phyloP scores from a whole-genome alignment of 1,139 yeast genomes.

The Debaryomycetaceae sp. region DNA sequence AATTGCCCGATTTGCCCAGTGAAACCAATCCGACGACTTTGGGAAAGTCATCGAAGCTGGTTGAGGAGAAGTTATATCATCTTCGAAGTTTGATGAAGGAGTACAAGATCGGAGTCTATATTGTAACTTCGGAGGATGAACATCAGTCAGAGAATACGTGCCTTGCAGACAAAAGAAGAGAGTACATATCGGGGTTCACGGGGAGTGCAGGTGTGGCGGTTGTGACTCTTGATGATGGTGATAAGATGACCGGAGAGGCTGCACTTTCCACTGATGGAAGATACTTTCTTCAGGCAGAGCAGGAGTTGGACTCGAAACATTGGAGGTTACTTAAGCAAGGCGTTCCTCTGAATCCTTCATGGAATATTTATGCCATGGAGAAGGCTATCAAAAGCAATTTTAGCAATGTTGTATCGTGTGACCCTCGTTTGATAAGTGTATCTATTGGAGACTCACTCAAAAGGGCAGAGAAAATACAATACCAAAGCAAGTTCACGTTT shows the following conservation, averaged over 20 bases:
- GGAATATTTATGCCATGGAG: constrained; percentile 37
- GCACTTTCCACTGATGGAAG: constrained; percentile 57
- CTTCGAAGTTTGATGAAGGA: constrained; percentile 52
- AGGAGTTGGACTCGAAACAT: constrained; percentile 29
- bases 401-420: constrained; percentile 37
- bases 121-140: constrained; percentile 89
- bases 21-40: constrained; percentile 2
- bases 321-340: constrained; percentile 45
- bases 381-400: constrained; percentile 30
- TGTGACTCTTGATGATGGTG: constrained; percentile 38
- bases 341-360: constrained; percentile 28
- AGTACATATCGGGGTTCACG: constrained; percentile 49
- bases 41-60: constrained; percentile 5
- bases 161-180: constrained; percentile 48
- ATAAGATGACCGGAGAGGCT: constrained; percentile 33
- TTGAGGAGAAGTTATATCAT: constrained; percentile 23
- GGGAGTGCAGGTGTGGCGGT: constrained; percentile 59
- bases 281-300: constrained; percentile 48
- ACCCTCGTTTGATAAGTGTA: constrained; percentile 35
- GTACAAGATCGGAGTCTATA: constrained; percentile 67
- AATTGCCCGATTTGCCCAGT: constrained; percentile 28
- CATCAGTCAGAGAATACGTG: constrained; percentile 61
- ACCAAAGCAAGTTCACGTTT: constrained; percentile 22
- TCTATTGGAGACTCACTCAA: constrained; percentile 34
- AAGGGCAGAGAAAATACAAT: constrained; percentile 16